Base-by-base conservation (phyloP, 1,284 basidiomycete genomes). In the Cryptococcus sp. region DNA sequence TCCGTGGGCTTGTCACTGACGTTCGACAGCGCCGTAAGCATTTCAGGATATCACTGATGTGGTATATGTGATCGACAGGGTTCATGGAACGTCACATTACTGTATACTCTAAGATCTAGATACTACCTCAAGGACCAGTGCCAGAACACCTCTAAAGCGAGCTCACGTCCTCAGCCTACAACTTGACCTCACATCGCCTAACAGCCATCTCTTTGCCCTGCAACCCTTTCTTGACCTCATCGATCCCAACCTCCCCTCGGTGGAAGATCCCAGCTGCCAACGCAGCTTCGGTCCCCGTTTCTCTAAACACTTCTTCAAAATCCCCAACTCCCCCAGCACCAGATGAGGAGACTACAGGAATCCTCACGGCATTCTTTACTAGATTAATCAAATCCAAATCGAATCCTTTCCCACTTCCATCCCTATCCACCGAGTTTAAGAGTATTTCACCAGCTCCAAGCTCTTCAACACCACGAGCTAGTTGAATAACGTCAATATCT, bases 241-340 rank as follows among this genome's bases (percentile, higher is more conserved):
- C 75, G 46, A 82, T 79, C 18, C 75, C 76, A 16, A 98, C 91
- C 72, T 98, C 88, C 53, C 82, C 82, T 31, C 96, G 80, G 76
- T 99, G 96, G 77, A 99, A 99, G 63, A 98, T 97, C 3, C 96
- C 96, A 16, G 96, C 96, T 3, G 96, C 96, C 50, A 99, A 77
- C 0, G 89, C 96, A 31, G 96, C 91, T 75, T 98, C 96, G 0
- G 86, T 91, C 2, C 77, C 79, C 3, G 90, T 91, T 63, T 81
- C 76, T 52, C 78, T 70, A 72, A 97, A 98, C 18, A 96, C 87
- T 50, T 91, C 82, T 28, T 85, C 81, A 73, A 99, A 98, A 76
- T 99, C 90, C 48, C 82, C 80, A 10, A 81, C 76, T 32, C 76
- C 79, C 4, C 96, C 96, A 22, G 96, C 96, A 1, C 93, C 94